A percentile compares a stretch with the other conserved stretches of the same genome.
Evolutionary conservation across 495 filamentous ascomycete species (phyloP).

Genomic region (Hypoxylon fuscum): DNA sequence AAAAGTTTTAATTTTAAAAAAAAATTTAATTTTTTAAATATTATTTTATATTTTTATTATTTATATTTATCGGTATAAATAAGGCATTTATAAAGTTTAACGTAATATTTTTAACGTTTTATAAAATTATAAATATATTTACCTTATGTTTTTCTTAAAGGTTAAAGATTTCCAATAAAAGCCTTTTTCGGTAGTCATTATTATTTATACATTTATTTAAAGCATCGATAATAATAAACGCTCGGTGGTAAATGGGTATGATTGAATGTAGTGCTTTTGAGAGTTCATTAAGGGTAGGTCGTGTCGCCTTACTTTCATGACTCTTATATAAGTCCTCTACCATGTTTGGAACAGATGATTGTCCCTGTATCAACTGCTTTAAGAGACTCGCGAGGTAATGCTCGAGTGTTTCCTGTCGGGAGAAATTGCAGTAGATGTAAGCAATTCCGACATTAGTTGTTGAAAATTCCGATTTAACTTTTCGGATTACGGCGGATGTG

Average conservation of each 20-base stretch:
- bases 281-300: background rate
- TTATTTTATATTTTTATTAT: too few species aligned
- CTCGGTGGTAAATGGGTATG: background rate
- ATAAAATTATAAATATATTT: background rate
- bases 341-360: background rate
- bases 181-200: background rate
- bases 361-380: background rate
- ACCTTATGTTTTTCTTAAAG: background rate
- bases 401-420: background rate
- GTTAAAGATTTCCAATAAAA: background rate
- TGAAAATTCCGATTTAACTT: background rate
- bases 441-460: background rate
- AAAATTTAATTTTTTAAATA: too few species aligned
- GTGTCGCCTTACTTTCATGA: background rate
- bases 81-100: too few species aligned
- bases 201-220: background rate
- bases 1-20: too few species aligned
- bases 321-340: background rate
- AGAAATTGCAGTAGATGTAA: background rate
- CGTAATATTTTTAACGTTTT: background rate
- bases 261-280: background rate
- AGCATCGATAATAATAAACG: constrained; percentile 2
- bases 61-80: too few species aligned
- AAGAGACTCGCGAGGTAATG: background rate
- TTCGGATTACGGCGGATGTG: background rate